Percentiles rank a stretch among this genome's conserved stretches.
phyloP scores from a whole-genome alignment of 345 rosid genomes.

The Hevea brasiliensis region DNA sequence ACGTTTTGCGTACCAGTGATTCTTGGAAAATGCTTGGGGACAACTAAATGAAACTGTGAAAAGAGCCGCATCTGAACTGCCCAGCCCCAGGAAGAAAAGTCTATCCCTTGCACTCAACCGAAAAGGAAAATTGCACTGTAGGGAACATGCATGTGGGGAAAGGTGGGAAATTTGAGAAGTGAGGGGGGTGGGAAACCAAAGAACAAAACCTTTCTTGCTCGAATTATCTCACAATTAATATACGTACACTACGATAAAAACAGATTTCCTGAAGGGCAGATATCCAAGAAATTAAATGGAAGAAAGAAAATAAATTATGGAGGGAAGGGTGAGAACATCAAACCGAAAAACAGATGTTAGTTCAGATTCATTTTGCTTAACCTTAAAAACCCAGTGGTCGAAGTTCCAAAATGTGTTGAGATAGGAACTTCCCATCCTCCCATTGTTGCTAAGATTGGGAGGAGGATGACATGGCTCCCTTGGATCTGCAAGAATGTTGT shows the following conservation, averaged over 20 bases:
- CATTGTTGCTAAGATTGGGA: slow-evolving; percentile 45
- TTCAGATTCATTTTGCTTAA: slow-evolving; percentile 11
- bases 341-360: slow-evolving; percentile 12
- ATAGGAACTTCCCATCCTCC: slow-evolving; percentile 25
- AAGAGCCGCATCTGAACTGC: no score
- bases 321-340: slow-evolving; percentile 13
- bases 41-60: no score
- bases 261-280: slow-evolving; percentile 34
- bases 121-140: no score
- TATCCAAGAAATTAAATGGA: slow-evolving; percentile 38
- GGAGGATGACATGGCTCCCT: slow-evolving; percentile 50
- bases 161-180: no score
- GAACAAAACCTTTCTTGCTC: slow-evolving; percentile 27
- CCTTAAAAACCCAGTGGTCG: not conserved
- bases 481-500: slow-evolving; percentile 66
- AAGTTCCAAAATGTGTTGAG: slow-evolving; percentile 25
- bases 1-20: no score
- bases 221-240: slow-evolving; percentile 28
- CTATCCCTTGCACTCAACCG: no score
- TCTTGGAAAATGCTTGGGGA: no score
- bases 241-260: slow-evolving; percentile 54
- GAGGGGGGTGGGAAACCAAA: slow-evolving; percentile 2
- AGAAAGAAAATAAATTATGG: slow-evolving; percentile 24
- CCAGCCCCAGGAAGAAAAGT: no score
- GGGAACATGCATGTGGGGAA: not conserved